These are phyloP conservation scores for Acarospora socialis DNA, from an alignment of 2,329 filamentous ascomycete species.

Conservation along the genomic window DNA sequence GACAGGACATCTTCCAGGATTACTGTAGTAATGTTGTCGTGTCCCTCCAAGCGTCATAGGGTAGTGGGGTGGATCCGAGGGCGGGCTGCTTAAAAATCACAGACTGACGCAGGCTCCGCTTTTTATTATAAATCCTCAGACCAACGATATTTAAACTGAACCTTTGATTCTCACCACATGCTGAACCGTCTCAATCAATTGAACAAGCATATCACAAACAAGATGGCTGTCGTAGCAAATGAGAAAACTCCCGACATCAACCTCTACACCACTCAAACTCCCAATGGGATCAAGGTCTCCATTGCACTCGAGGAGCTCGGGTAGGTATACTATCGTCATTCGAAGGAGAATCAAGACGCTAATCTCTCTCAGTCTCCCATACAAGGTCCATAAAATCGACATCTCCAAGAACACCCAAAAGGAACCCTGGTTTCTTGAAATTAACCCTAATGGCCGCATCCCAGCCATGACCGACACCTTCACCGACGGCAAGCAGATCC, in stretches of 20 bases:
- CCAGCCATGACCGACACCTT: slow-evolving; percentile 73
- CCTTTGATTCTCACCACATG: no score
- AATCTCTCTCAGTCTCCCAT: slow-evolving; percentile 41
- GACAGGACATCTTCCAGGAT: no score
- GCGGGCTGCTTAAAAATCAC: no score
- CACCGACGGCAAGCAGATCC: slow-evolving; percentile 56
- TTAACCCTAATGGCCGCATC: slow-evolving; percentile 89
- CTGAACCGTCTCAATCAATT: slow-evolving; percentile 14
- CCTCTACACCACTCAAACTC: slow-evolving; percentile 69
- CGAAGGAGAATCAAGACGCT: slow-evolving; percentile 15
- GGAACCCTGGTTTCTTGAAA: slow-evolving; percentile 73
- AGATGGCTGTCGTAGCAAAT: slow-evolving; percentile 24
- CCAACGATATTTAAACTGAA: no score
- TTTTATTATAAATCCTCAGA: no score
- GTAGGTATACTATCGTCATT: slow-evolving; percentile 5
- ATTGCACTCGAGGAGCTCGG: slow-evolving; percentile 77
- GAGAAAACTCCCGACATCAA: slow-evolving; percentile 48
- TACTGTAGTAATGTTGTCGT: no score
- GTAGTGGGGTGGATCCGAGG: no score
- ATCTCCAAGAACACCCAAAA: slow-evolving; percentile 67
- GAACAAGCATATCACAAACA: slow-evolving; percentile 13
- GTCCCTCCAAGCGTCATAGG: no score
- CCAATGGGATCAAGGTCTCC: slow-evolving; percentile 81
- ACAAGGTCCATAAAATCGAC: slow-evolving; percentile 60
- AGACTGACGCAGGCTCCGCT: no score